phyloP scores from a whole-genome alignment of 805 yeast species.

The Sugiyamaella mastotermitis region DNA sequence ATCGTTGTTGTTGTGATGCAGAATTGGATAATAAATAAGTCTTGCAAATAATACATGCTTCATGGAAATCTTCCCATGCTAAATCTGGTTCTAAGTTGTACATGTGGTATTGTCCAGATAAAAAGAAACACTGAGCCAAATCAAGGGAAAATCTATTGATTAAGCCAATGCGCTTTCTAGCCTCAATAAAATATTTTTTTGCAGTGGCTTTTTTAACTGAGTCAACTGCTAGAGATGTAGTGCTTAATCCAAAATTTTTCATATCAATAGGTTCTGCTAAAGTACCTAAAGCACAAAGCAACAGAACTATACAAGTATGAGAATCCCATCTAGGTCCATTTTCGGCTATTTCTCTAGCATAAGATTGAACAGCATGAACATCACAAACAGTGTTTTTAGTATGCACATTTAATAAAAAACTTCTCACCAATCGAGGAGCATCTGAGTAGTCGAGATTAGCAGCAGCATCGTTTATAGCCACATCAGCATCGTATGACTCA shows the following conservation, averaged over 20 bases:
- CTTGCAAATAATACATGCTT: constrained; percentile 15
- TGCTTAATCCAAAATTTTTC: constrained; percentile 6
- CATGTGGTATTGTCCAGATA: constrained; percentile 15
- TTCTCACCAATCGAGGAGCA: constrained; percentile 12
- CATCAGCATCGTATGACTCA: constrained; percentile 10
- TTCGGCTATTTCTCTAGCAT: constrained; percentile 12
- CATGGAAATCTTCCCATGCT: constrained; percentile 17
- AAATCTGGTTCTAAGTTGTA: constrained; percentile 14
- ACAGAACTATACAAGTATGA: constrained; percentile 12
- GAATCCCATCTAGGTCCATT: constrained; percentile 15
- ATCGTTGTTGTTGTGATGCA: background rate
- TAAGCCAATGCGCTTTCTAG: constrained; percentile 15
- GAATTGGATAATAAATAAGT: constrained; percentile 10
- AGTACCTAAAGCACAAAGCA: constrained; percentile 14
- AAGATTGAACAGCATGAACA: constrained; percentile 10
- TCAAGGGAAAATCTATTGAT: constrained; percentile 11
- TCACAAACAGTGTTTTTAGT: constrained; percentile 18
- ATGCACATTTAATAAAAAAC: constrained; percentile 13
- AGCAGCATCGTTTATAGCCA: constrained; percentile 1
- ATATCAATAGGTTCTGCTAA: constrained; percentile 11
- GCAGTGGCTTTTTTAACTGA: constrained; percentile 8
- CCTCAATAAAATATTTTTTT: constrained; percentile 15
- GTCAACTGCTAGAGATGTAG: constrained; percentile 9
- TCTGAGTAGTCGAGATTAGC: constrained; percentile 9
- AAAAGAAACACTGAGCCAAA: constrained; percentile 14